Base-by-base conservation (phyloP, 106 monocot genomes). In the Vanilla planifolia region DNA sequence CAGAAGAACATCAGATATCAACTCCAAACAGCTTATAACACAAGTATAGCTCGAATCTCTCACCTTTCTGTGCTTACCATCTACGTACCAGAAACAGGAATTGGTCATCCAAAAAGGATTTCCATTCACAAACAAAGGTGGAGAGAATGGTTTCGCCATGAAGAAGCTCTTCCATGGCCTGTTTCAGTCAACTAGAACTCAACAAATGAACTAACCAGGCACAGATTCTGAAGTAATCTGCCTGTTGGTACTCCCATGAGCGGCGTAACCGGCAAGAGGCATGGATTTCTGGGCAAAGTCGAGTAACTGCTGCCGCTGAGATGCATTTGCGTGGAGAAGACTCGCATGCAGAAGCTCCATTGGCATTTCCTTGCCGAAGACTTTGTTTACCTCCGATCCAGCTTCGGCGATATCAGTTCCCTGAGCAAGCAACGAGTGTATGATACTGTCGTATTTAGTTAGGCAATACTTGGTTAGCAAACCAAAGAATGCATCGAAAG, bases 401-500 rank as follows among this genome's bases (percentile, higher is more conserved):
- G 70, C 60, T 4, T 30, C 23, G 10, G 62, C 43, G n/a, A n/a
- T n/a, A n/a, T n/a, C 73, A 15, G 77, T 59, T 28, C 56, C 22
- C 33, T 82, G 74, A 57, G 68, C 32, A 26, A 73, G 22, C 55
- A 95, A 37, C 34, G 89, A 80, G 21, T 95, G 89, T 75, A 70
- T 36, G 46, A 96, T 91, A 61, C 87, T 82, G 5, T 96, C 96
- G 62, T 84, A 90, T 62, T 96, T 96, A 51, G 87, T 74, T 43
- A 67, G 21, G 36, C 90, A 91, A 33, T 90, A 96, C 39, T 90
- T 87, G 5, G 85, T 91, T 14, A 96, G 80, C 42, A 96, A 79
- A 34, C 59, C 67, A 67, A 91, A 96, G 68, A 96, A 96, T 26
- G 90, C 81, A 73, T 96, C 81, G 65, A 96, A 96, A 27, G 96